Conservation (phyloP, 108 stramenopile genomes). For the Nannochloropsis salina region DNA sequence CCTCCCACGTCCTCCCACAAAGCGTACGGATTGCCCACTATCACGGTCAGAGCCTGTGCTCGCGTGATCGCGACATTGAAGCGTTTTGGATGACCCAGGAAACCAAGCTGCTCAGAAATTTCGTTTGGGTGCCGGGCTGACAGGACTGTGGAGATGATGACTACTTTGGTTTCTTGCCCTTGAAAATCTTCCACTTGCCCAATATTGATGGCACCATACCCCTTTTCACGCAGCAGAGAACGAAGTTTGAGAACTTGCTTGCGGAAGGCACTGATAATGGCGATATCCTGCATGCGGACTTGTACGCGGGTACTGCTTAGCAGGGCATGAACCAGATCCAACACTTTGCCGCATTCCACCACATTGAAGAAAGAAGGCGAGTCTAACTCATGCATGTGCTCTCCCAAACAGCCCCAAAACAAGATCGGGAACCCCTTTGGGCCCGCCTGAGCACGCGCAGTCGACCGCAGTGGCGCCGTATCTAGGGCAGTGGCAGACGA, state of each 20-base stretch:
- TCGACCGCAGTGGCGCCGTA: neutral
- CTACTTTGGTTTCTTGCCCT: constrained; percentile 66
- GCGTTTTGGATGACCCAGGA: constrained; percentile 71
- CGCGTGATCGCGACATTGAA: constrained; percentile 78
- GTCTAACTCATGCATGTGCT: constrained; percentile 61
- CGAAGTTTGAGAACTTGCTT: constrained; percentile 52
- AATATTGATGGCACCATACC: constrained; percentile 61
- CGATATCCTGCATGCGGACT: constrained; percentile 45
- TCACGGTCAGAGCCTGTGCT: constrained; percentile 66
- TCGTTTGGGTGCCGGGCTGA: constrained; percentile 59
- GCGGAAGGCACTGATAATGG: constrained; percentile 57
- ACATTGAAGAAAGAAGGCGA: constrained; percentile 79
- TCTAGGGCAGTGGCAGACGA: constrained; percentile 30
- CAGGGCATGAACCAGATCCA: constrained; percentile 62
- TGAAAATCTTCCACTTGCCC: constrained; percentile 78
- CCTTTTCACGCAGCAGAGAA: constrained; percentile 30
- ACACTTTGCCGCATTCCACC: constrained; percentile 61
- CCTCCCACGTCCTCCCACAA: constrained; percentile 34
- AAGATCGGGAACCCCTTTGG: constrained; percentile 31
- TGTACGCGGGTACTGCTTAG: constrained; percentile 40
- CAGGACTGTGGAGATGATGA: constrained; percentile 73
- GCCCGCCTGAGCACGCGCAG: neutral
- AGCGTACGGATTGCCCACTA: constrained; percentile 66
- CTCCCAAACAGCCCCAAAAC: constrained; percentile 63
- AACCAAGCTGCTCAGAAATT: constrained; percentile 61